Base-by-base conservation (phyloP, 495 filamentous ascomycete species). In the Neurospora sp. region DNA sequence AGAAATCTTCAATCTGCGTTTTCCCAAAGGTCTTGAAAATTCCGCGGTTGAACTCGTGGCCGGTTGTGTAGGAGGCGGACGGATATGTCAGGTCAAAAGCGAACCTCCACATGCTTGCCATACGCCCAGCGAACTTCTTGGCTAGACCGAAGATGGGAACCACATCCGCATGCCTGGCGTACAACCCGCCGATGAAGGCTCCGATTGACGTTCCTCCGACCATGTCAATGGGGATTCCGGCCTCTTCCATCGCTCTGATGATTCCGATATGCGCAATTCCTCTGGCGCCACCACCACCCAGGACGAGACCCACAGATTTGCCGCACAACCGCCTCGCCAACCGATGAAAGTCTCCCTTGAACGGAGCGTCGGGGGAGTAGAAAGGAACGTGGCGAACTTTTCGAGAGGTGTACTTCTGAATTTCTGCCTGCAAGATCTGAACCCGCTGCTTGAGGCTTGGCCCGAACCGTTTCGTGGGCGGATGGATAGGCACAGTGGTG, bases 21-120 rank as follows among this genome's bases (percentile, higher is more conserved):
- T 97, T 92, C 9, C 94, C 95, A 80, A 99, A 97, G 0, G 96
- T 94, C 82, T 98, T 98, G 88, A 98, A 99, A 78, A 99, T 98
- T 12, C 96, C 96, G 4, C 96, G 93, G 79, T 99, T 99, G 87
- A 99, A 99, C 77, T 98, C 96, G 80, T 99, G 96, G 4, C 96
- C 96, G 0, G 96, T 99, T 8, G 96, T 99, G 81, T 99, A 99
- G 16, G 94, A 97, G 31, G 89, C 89, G 18, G 93, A 95, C 0
- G 96, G 96, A 81, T 99, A 99, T 9, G 96, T 99, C 74, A 98
- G 80, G 80, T 99, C 96, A 10, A 98, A 85, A 3, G 94, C 94
- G 79, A 99, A 98, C 37, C 96, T 89, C 96, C 96, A 99, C 83
- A 98, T 92, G 79, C 93, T 97, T 53, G 92, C 92, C 96, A 99